Evolutionary conservation across 2,329 filamentous ascomycete genomes (phyloP).

Genomic region (Arachnopeziza araneosa): DNA sequence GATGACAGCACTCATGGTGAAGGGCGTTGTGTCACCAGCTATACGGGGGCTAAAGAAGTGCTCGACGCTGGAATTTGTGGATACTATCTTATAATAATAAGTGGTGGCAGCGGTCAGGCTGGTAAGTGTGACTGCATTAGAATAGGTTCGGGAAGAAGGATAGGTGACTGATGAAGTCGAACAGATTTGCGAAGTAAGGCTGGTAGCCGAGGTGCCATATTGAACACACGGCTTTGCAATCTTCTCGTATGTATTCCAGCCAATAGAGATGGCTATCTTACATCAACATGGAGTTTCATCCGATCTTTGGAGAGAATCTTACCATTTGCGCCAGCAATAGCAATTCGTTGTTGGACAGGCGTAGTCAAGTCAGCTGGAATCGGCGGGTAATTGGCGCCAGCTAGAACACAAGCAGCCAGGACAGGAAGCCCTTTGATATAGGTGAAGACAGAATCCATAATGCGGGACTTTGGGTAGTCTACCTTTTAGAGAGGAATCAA

Average conservation of each 20-base stretch:
- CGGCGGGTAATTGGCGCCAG: conserved; percentile 37
- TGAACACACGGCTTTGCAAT: conserved; percentile 42
- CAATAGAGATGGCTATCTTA: conserved; percentile 43
- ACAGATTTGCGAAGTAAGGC: conserved; percentile 38
- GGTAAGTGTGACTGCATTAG: conserved; percentile 43
- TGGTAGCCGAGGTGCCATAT: conserved; percentile 41
- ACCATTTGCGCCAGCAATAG: conserved; percentile 45
- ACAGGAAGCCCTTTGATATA: conserved; percentile 25
- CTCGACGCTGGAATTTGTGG: conserved; percentile 47
- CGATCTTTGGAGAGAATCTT: conserved; percentile 16
- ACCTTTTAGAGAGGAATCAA: neutral
- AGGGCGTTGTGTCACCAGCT: conserved; percentile 49
- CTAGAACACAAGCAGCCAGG: conserved; percentile 24
- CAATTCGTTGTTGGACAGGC: conserved; percentile 48
- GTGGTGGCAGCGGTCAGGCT: conserved; percentile 45
- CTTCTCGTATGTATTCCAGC: conserved; percentile 51
- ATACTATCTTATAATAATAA: conserved; percentile 56
- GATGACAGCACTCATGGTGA: conserved; percentile 46
- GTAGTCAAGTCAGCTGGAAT: conserved; percentile 46
- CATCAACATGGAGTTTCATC: neutral
- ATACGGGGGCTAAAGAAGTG: conserved; percentile 49
- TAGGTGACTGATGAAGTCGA: conserved; percentile 45
- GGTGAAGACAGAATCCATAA: conserved; percentile 23
- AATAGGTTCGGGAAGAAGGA: conserved; percentile 47
- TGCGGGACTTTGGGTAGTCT: conserved; percentile 1